Percentiles rank a stretch among this genome's conserved stretches.
Evolutionary conservation across 2,329 filamentous ascomycete species (phyloP).

Genomic region (Aspergillus awamori): DNA sequence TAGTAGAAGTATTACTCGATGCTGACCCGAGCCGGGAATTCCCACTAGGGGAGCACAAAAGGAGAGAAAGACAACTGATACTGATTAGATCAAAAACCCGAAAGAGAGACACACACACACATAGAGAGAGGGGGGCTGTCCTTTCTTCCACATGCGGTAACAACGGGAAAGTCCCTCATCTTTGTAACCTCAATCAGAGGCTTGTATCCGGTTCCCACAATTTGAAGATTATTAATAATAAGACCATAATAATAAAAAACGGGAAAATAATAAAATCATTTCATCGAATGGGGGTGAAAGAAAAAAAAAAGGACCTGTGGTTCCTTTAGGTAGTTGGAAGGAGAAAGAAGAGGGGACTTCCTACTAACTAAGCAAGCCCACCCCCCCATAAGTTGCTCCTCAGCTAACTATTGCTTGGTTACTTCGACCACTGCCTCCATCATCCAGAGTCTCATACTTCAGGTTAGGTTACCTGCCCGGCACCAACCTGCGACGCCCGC

Average conservation of each 20-base stretch:
- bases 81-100: not conserved
- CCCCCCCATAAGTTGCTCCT: constrained; percentile 4
- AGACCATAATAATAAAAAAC: constrained; percentile 1
- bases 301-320: constrained; percentile 10
- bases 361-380: constrained; percentile 3
- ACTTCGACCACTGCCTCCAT: not conserved
- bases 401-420: not conserved
- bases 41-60: too few relatives aligned
- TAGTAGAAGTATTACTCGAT: not conserved
- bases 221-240: constrained; percentile 13
- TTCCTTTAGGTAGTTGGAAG: constrained; percentile 5
- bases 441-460: not conserved
- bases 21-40: not conserved
- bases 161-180: constrained; percentile 17
- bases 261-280: not conserved
- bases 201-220: constrained; percentile 12
- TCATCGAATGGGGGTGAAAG: not conserved
- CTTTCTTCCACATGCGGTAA: constrained; percentile 18
- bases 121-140: not conserved
- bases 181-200: constrained; percentile 13
- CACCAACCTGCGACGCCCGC: constrained; percentile 9
- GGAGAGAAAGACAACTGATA: too few relatives aligned
- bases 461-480: constrained; percentile 1
- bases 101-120: not conserved
- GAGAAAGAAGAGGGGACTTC: not conserved